Conservation (phyloP, 2,329 filamentous ascomycete species). For the Penicillium sp. region DNA sequence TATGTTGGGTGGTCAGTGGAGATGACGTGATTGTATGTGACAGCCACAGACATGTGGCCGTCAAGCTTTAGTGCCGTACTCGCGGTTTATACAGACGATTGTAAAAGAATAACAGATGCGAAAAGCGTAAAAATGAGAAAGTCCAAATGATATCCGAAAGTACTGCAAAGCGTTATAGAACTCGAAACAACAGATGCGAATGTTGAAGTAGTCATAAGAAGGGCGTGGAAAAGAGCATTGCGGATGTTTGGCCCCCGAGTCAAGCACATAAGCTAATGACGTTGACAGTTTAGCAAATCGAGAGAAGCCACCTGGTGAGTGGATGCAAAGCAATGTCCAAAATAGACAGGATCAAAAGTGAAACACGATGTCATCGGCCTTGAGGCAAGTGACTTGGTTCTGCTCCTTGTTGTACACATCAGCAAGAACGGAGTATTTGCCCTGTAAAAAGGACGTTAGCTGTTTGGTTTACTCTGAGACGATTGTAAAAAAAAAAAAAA, state of each 20-base stretch:
- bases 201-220: constrained; percentile 11
- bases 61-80: neutral
- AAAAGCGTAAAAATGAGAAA: neutral
- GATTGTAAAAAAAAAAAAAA: neutral
- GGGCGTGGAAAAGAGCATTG: constrained; percentile 11
- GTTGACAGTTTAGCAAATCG: neutral
- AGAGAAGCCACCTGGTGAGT: constrained; percentile 9
- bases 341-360: constrained; percentile 10
- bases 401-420: constrained; percentile 70
- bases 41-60: neutral
- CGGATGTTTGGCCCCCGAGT: neutral
- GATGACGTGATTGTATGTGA: neutral
- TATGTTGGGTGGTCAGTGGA: neutral
- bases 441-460: constrained; percentile 44
- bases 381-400: constrained; percentile 75
- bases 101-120: neutral
- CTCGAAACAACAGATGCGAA: constrained; percentile 5
- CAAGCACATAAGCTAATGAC: constrained; percentile 1
- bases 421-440: constrained; percentile 79
- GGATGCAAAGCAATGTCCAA: constrained; percentile 12
- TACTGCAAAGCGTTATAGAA: constrained; percentile 3
- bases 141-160: constrained; percentile 7
- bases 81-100: neutral
- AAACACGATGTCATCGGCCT: constrained; percentile 46
- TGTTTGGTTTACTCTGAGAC: neutral